Evolutionary conservation across 176 grass and related monocot species (phyloP).

Genomic region (Eleusine indica): DNA sequence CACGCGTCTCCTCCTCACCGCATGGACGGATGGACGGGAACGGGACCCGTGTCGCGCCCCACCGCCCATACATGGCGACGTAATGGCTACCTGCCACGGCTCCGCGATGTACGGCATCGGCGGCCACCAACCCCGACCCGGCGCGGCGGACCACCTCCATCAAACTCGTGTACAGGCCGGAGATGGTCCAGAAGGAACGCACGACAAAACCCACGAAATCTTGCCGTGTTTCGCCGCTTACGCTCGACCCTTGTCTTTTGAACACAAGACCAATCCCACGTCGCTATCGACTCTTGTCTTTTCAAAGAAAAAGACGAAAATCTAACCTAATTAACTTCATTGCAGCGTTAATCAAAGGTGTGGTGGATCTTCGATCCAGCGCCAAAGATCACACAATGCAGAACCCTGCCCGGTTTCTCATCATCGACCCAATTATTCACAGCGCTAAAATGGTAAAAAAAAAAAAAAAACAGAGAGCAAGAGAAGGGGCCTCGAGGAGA

Average conservation of each 20-base stretch:
- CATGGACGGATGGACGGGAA: not conserved
- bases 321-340: not conserved
- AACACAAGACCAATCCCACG: not conserved
- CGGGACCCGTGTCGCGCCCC: constrained; percentile 10
- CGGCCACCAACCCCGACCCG: not conserved
- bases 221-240: constrained; percentile 19
- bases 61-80: constrained; percentile 17
- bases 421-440: not conserved
- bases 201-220: constrained; percentile 31
- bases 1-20: constrained; percentile 16
- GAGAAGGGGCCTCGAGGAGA: not conserved
- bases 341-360: not conserved
- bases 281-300: not conserved
- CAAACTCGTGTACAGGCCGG: too few species aligned
- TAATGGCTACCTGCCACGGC: not conserved
- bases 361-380: constrained; percentile 6
- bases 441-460: not conserved
- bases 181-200: not conserved
- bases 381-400: not conserved
- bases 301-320: too few species aligned
- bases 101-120: not conserved
- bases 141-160: not conserved
- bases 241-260: not conserved
- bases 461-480: not conserved
- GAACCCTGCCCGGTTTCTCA: not conserved